Conservation (phyloP, 441 rosid genomes). For the Theobroma grandiflorum region DNA sequence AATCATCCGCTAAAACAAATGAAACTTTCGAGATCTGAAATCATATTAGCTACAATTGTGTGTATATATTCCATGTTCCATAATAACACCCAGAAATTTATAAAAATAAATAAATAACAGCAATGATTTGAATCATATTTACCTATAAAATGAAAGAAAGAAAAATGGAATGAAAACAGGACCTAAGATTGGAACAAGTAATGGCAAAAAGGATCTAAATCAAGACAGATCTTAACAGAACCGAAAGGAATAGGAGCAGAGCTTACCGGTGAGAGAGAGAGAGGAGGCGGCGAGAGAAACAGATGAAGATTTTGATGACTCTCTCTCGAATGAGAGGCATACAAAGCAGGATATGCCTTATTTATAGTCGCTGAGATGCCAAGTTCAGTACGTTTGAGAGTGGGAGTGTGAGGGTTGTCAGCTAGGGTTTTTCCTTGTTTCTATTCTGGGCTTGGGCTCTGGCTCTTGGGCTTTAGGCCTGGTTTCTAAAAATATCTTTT, state of each 20-base stretch:
- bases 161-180: neutral
- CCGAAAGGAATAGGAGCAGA: neutral
- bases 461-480: neutral
- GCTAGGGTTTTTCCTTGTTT: slow-evolving; percentile 11
- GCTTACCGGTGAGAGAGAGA: neutral
- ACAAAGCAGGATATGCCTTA: neutral
- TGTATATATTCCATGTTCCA: neutral
- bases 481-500: neutral
- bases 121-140: neutral
- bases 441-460: neutral
- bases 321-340: neutral
- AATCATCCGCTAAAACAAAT: neutral
- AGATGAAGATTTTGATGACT: neutral
- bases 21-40: neutral
- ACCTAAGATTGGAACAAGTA: neutral
- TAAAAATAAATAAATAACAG: neutral
- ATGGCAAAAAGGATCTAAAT: neutral
- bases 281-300: neutral
- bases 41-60: neutral
- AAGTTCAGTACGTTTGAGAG: neutral
- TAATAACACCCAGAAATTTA: neutral
- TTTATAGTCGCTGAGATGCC: slow-evolving; percentile 13
- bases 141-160: neutral
- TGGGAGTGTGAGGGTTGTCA: neutral
- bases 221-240: neutral